These are phyloP conservation scores for Aspergillus pseudoglaucus DNA, from an alignment of 2,329 filamentous ascomycete genomes.

Conservation along the genomic window DNA sequence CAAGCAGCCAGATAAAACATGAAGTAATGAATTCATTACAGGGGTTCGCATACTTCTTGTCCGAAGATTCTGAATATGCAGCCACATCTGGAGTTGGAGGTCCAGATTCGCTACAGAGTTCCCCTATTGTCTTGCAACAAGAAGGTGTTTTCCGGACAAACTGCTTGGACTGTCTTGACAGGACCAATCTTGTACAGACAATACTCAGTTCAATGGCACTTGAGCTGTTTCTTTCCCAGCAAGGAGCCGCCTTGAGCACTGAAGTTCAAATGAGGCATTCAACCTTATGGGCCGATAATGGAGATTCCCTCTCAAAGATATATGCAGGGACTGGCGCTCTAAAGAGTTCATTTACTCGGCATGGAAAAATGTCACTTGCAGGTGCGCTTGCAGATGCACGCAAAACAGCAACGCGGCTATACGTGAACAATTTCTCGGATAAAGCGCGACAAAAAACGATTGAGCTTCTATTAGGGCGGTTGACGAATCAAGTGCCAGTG, in stretches of 20 bases:
- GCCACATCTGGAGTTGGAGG: conserved; percentile 36
- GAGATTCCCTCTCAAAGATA: conserved; percentile 86
- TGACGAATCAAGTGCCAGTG: conserved; percentile 77
- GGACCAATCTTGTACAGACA: conserved; percentile 93
- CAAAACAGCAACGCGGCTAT: conserved; percentile 88
- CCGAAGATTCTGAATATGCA: conserved; percentile 59
- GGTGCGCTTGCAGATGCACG: conserved; percentile 91
- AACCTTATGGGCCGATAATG: conserved; percentile 94
- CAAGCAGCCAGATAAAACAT: conserved; percentile 73
- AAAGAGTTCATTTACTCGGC: conserved; percentile 89
- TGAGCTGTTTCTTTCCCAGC: conserved; percentile 72
- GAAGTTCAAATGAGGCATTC: conserved; percentile 93
- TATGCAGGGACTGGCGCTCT: conserved; percentile 94
- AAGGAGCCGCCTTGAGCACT: conserved; percentile 59
- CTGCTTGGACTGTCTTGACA: conserved; percentile 89
- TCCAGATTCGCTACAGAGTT: conserved; percentile 32
- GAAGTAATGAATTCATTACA: conserved; percentile 75
- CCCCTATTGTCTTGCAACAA: conserved; percentile 74
- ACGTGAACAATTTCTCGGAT: conserved; percentile 97
- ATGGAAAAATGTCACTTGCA: conserved; percentile 91
- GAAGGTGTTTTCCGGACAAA: conserved; percentile 95
- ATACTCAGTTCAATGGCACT: conserved; percentile 92
- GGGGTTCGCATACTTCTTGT: conserved; percentile 86
- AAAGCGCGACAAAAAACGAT: conserved; percentile 91
- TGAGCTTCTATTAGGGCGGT: conserved; percentile 78